phyloP scores from a whole-genome alignment of 306 rosid species.

The Dalbergia cochinchinensis region DNA sequence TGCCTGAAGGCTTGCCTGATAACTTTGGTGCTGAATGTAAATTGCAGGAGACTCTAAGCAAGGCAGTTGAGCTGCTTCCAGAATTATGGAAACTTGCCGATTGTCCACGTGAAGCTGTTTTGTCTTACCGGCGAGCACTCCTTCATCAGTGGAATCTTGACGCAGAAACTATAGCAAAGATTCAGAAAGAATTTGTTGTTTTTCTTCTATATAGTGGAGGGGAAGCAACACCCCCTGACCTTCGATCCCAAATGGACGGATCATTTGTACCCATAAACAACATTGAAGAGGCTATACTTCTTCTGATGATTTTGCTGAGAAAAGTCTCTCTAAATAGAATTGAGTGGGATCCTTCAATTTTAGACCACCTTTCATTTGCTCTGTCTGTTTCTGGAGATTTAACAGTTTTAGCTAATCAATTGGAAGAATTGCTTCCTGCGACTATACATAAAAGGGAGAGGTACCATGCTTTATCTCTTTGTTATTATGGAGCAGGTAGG shows the following conservation, averaged over 20 bases:
- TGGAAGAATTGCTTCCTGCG: conserved; percentile 81
- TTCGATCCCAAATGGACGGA: conserved; percentile 79
- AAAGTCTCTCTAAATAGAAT: conserved; percentile 73
- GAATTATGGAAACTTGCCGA: conserved; percentile 89
- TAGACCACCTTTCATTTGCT: conserved; percentile 91
- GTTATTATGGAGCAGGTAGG: conserved; percentile 80
- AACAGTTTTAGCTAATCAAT: conserved; percentile 75
- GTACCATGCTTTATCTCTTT: conserved; percentile 67
- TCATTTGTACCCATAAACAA: conserved; percentile 86
- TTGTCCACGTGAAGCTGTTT: conserved; percentile 74
- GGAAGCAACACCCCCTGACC: conserved; percentile 86
- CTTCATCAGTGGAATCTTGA: conserved; percentile 87
- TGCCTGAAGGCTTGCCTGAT: conserved; percentile 91
- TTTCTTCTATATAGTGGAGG: conserved; percentile 82
- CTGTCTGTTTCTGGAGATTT: conserved; percentile 83
- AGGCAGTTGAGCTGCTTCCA: conserved; percentile 82
- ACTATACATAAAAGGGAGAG: conserved; percentile 63
- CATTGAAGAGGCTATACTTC: conserved; percentile 94
- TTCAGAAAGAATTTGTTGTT: conserved; percentile 83
- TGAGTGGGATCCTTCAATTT: conserved; percentile 94
- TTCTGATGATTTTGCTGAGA: conserved; percentile 80
- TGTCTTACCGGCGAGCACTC: conserved; percentile 79
- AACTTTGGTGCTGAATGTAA: conserved; percentile 86
- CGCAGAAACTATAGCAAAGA: conserved; percentile 61
- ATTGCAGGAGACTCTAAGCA: conserved; percentile 88